Conservation (phyloP, 306 rosid genomes). For the Aeschynomene evenia region DNA sequence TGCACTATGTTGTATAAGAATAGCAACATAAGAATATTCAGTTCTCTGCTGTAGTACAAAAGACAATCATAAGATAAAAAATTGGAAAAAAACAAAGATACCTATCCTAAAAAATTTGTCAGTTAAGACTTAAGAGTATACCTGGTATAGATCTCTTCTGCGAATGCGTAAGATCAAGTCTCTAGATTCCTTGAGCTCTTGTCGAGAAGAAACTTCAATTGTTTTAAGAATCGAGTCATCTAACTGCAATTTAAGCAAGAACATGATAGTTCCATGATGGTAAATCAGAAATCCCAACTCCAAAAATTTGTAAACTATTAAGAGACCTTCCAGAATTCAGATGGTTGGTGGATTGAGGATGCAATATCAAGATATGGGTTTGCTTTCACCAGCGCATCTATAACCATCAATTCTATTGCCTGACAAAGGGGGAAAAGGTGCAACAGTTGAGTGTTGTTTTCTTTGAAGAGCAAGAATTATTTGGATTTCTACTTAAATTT, state of each 20-base stretch:
- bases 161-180: slow-evolving; percentile 72
- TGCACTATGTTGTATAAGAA: background rate
- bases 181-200: slow-evolving; percentile 71
- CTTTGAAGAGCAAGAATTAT: background rate
- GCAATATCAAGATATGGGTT: slow-evolving; percentile 53
- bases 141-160: slow-evolving; percentile 87
- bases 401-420: slow-evolving; percentile 87
- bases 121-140: slow-evolving; percentile 28
- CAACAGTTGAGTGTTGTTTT: slow-evolving; percentile 2
- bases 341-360: slow-evolving; percentile 61
- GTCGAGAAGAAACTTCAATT: slow-evolving; percentile 52
- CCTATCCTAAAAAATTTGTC: background rate
- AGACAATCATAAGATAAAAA: background rate
- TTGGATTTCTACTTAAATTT: background rate
- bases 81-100: background rate
- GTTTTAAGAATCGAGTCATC: slow-evolving; percentile 69
- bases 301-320: slow-evolving; percentile 15
- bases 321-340: slow-evolving; percentile 89
- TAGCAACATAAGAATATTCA: background rate
- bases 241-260: slow-evolving; percentile 51
- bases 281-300: slow-evolving; percentile 19
- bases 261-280: background rate
- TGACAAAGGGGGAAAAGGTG: slow-evolving; percentile 22
- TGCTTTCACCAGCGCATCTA: slow-evolving; percentile 75
- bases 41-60: background rate